Evolutionary conservation across 2,329 filamentous ascomycete species (phyloP).

Genomic region (Bertia moriformis): DNA sequence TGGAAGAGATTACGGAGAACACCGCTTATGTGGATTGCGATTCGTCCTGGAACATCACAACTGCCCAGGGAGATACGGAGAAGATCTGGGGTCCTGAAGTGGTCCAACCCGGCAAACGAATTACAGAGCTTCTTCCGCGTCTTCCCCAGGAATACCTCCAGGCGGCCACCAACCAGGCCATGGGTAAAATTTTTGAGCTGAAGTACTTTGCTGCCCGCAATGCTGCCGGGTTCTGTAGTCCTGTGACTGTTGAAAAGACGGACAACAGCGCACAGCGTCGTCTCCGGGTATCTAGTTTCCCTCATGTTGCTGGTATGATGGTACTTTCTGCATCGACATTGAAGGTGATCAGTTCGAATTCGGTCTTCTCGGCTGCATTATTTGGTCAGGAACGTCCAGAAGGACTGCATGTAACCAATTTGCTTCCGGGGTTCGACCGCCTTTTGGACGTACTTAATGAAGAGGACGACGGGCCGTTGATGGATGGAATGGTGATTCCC

Average conservation of each 20-base stretch:
- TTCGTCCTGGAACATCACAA: slow-evolving; percentile 60
- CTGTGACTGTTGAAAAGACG: slow-evolving; percentile 65
- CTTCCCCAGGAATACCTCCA: slow-evolving; percentile 65
- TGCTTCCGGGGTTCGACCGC: slow-evolving; percentile 78
- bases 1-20: slow-evolving; percentile 95
- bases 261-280: slow-evolving; percentile 53
- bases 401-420: slow-evolving; percentile 61
- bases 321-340: slow-evolving; percentile 70
- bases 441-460: slow-evolving; percentile 69
- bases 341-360: slow-evolving; percentile 80
- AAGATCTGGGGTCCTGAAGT: slow-evolving; percentile 72
- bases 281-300: slow-evolving; percentile 81
- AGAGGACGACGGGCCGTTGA: slow-evolving; percentile 69
- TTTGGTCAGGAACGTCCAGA: slow-evolving; percentile 81
- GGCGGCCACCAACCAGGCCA: slow-evolving; percentile 56
- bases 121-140: slow-evolving; percentile 66
- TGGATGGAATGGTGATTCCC: slow-evolving; percentile 90
- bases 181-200: slow-evolving; percentile 55
- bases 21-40: slow-evolving; percentile 66
- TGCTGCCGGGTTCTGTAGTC: slow-evolving; percentile 64
- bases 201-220: slow-evolving; percentile 79
- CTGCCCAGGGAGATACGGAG: slow-evolving; percentile 60
- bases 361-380: slow-evolving; percentile 79
- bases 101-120: slow-evolving; percentile 53
- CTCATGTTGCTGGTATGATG: slow-evolving; percentile 92